phyloP scores from a whole-genome alignment of 805 yeast genomes.

The Kuraishia piskuri region DNA sequence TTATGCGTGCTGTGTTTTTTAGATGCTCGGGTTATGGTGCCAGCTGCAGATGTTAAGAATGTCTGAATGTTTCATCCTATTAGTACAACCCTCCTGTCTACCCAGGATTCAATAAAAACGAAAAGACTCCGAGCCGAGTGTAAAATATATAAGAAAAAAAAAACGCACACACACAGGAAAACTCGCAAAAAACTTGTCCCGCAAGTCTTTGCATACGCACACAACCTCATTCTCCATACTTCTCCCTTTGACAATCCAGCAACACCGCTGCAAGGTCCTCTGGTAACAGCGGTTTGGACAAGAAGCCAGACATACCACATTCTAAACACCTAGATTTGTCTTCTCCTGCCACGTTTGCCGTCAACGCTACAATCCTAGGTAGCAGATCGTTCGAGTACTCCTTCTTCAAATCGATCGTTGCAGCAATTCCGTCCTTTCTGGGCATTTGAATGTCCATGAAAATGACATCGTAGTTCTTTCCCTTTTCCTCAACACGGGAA shows the following conservation, averaged over 20 bases:
- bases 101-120: too few relatives aligned
- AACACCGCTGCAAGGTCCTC: slow-evolving; percentile 30
- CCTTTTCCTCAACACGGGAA: slow-evolving; percentile 16
- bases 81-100: too few relatives aligned
- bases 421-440: slow-evolving; percentile 66
- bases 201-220: too few relatives aligned
- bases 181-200: too few relatives aligned
- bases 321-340: slow-evolving; percentile 36
- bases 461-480: slow-evolving; percentile 37
- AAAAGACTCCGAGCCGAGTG: too few relatives aligned
- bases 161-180: too few relatives aligned
- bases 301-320: slow-evolving; percentile 45
- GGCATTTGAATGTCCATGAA: slow-evolving; percentile 85
- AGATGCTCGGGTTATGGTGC: too few relatives aligned
- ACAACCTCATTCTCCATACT: neutral
- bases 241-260: slow-evolving; percentile 9
- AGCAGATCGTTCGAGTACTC: slow-evolving; percentile 19
- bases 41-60: too few relatives aligned
- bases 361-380: slow-evolving; percentile 37
- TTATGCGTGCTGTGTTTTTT: too few relatives aligned
- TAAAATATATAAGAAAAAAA: too few relatives aligned
- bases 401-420: slow-evolving; percentile 30
- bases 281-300: slow-evolving; percentile 46
- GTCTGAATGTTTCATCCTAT: too few relatives aligned
- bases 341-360: slow-evolving; percentile 47